Evolutionary conservation across 768 basidiomycete genomes (phyloP).

Genomic region (Clathrus columnatus): DNA sequence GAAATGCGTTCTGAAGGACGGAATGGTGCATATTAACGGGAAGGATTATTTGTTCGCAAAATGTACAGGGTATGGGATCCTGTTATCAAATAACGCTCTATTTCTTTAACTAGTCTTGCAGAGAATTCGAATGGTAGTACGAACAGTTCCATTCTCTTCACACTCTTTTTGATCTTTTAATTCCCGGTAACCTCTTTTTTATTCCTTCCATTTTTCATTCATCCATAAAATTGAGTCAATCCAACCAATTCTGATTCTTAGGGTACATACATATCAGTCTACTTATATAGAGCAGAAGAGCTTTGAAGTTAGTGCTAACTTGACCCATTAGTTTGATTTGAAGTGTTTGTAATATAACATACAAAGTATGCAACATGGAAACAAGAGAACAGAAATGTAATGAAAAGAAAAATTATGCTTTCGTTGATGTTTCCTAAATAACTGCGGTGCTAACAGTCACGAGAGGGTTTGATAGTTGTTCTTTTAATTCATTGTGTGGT

Average conservation of each 20-base stretch:
- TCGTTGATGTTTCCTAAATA: too few relatives aligned
- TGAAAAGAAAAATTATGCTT: too few relatives aligned
- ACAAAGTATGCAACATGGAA: too few relatives aligned
- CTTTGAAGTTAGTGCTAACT: too few relatives aligned
- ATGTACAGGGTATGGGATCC: slow-evolving; percentile 75
- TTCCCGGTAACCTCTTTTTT: background rate
- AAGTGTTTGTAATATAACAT: too few relatives aligned
- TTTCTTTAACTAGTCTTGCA: slow-evolving; percentile 12
- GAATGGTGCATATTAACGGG: slow-evolving; percentile 94
- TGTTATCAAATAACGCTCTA: too few relatives aligned
- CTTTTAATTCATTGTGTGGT: background rate
- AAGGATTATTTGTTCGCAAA: slow-evolving; percentile 96
- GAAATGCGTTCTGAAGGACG: slow-evolving; percentile 97
- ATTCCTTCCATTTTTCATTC: background rate
- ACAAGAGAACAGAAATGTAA: too few relatives aligned
- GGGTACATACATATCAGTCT: slow-evolving; percentile 8
- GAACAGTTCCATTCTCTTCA: background rate
- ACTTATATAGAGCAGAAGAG: background rate
- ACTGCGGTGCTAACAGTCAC: too few relatives aligned
- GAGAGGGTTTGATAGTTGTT: background rate
- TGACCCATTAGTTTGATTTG: too few relatives aligned
- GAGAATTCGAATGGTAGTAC: slow-evolving; percentile 39
- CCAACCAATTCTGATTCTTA: background rate
- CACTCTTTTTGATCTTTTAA: background rate
- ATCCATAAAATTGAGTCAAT: background rate